Conservation (phyloP, 192 early-diverging fungal genomes). For the Coemansia sp. region DNA sequence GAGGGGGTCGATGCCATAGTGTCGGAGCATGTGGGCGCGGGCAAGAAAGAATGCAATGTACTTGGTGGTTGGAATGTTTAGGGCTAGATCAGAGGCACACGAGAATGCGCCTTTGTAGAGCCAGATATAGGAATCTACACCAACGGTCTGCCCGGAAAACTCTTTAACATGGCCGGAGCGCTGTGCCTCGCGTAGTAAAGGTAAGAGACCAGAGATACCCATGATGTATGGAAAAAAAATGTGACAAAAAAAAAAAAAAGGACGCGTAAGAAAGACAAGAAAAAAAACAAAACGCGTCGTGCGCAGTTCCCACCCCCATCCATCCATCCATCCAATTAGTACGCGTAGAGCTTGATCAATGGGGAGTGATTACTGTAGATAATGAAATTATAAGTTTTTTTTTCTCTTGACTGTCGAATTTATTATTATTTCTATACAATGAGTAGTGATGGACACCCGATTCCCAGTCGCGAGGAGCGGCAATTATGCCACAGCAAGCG, state of each 20-base stretch:
- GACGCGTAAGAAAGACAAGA: background rate
- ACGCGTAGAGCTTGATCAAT: no score
- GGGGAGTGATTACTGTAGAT: no score
- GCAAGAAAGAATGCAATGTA: constrained; percentile 83
- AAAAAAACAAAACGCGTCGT: background rate
- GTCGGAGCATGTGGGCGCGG: constrained; percentile 69
- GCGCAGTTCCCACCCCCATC: no score
- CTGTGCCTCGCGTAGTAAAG: constrained; percentile 73
- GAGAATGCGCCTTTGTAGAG: constrained; percentile 84
- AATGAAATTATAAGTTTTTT: background rate
- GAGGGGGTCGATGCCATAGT: constrained; percentile 69
- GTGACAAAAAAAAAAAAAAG: background rate
- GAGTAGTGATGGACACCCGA: constrained; percentile 14
- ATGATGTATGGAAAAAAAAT: constrained; percentile 22
- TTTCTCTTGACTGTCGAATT: background rate
- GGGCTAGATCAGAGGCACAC: constrained; percentile 79
- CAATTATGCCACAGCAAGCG: constrained; percentile 75
- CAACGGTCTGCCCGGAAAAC: constrained; percentile 70
- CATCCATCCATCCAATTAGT: no score
- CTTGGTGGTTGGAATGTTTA: constrained; percentile 69
- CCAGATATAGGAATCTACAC: constrained; percentile 95
- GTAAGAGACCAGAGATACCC: constrained; percentile 90
- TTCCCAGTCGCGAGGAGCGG: constrained; percentile 62
- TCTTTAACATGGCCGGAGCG: constrained; percentile 65
- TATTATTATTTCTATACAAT: background rate